A percentile compares a stretch with the other conserved stretches of the same genome.
These are phyloP conservation scores for Arthroderma sp. DNA, from an alignment of 2,329 filamentous ascomycete genomes.

Conservation along the genomic window DNA sequence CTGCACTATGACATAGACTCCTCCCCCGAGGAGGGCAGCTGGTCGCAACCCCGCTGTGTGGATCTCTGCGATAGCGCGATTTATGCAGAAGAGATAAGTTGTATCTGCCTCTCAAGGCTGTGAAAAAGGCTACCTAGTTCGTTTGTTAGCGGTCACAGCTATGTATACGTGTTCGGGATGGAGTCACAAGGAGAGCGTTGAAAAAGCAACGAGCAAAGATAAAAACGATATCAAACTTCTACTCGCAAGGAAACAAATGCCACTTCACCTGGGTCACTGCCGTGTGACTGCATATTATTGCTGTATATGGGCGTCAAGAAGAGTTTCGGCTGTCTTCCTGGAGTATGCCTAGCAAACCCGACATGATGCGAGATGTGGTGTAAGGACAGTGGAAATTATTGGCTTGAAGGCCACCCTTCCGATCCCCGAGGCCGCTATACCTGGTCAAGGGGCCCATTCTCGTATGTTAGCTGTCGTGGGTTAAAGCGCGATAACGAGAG, in stretches of 20 bases:
- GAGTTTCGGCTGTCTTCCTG: background rate
- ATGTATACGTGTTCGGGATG: background rate
- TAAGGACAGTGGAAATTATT: background rate
- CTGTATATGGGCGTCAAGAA: background rate
- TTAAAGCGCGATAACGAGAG: no score
- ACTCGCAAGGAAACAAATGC: background rate
- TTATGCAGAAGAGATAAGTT: background rate
- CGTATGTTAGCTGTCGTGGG: background rate
- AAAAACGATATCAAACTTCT: background rate
- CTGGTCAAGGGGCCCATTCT: background rate
- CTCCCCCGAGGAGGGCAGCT: no score
- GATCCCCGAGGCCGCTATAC: background rate
- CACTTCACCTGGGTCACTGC: background rate
- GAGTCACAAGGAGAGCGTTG: background rate
- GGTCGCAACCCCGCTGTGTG: background rate
- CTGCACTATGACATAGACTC: constrained; percentile 1
- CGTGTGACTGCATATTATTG: background rate
- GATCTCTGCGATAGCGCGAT: background rate
- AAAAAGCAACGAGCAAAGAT: background rate
- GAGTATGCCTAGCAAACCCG: background rate
- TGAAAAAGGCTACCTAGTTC: background rate
- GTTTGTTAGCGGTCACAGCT: no score
- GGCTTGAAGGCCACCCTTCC: background rate
- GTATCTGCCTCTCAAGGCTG: background rate
- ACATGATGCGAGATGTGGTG: background rate